phyloP scores from a whole-genome alignment of 768 basidiomycete species.

The Lentinus tigrinus region DNA sequence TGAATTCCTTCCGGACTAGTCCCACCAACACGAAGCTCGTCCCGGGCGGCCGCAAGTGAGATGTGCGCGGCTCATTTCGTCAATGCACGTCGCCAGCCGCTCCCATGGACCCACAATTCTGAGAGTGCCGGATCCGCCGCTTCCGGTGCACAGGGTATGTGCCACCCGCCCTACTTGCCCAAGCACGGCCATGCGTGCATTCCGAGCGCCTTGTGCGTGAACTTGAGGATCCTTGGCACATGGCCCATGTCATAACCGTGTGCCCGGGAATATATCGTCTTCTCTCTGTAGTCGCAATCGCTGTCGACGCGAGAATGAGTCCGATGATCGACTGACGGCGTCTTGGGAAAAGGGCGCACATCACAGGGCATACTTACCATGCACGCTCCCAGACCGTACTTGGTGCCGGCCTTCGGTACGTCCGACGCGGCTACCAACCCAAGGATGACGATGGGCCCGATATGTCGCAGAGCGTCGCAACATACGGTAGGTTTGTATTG shows the following conservation, averaged over 20 bases:
- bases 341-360: neutral
- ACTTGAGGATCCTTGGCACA: neutral
- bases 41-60: neutral
- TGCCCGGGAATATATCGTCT: neutral
- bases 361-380: neutral
- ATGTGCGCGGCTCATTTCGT: neutral
- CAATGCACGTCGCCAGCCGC: neutral
- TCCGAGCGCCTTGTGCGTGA: neutral
- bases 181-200: neutral
- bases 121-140: neutral
- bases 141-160: neutral
- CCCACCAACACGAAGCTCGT: neutral
- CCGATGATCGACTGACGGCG: neutral
- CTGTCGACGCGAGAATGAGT: neutral
- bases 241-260: neutral
- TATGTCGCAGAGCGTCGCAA: neutral
- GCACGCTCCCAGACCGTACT: neutral
- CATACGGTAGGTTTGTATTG: neutral
- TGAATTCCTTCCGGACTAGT: neutral
- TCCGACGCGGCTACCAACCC: neutral
- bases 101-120: neutral
- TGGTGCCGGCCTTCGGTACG: neutral
- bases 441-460: constrained; percentile 6
- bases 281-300: no score
- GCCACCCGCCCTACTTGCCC: neutral